phyloP scores from a whole-genome alignment of 2,329 filamentous ascomycete species.

The Triangularia setosa region DNA sequence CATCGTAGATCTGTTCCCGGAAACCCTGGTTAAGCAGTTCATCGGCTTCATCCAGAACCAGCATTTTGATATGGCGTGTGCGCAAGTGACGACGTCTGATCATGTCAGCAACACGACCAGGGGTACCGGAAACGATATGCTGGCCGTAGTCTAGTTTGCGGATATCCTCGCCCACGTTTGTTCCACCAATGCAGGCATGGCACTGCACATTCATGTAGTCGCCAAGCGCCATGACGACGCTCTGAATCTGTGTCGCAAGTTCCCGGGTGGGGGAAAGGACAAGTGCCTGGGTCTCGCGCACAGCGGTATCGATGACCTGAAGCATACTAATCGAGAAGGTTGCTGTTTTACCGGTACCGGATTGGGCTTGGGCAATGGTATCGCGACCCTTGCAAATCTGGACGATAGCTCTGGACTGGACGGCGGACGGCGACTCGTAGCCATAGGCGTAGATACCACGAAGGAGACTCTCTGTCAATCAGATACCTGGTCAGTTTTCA shows the following conservation, averaged over 20 bases:
- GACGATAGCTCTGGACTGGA: conserved; percentile 96
- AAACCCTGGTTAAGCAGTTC: conserved; percentile 85
- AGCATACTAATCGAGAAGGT: conserved; percentile 96
- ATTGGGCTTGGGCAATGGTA: conserved; percentile 97
- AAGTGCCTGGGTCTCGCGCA: conserved; percentile 89
- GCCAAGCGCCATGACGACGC: conserved; percentile 97
- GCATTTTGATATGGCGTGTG: conserved; percentile 62
- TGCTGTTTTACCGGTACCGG: conserved; percentile 93
- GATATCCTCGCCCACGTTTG: conserved; percentile 96
- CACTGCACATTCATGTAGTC: conserved; percentile 99
- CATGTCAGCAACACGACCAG: conserved; percentile 79
- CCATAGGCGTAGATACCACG: conserved; percentile 98
- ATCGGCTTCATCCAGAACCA: conserved; percentile 59
- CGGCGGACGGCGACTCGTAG: conserved; percentile 95
- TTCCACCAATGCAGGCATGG: conserved; percentile 96
- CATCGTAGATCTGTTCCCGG: conserved; percentile 97
- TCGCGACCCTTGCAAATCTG: conserved; percentile 99
- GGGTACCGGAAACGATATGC: conserved; percentile 95
- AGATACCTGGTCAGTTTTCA: neutral
- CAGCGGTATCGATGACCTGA: conserved; percentile 89
- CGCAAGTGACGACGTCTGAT: conserved; percentile 55
- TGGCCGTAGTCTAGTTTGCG: conserved; percentile 96
- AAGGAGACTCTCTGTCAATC: conserved; percentile 72
- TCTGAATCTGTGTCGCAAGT: conserved; percentile 96
- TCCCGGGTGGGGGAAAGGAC: conserved; percentile 95